A percentile compares a stretch with the other conserved stretches of the same genome.
Evolutionary conservation across 2,329 filamentous ascomycete species (phyloP).

Genomic region (Blumeria graminis): DNA sequence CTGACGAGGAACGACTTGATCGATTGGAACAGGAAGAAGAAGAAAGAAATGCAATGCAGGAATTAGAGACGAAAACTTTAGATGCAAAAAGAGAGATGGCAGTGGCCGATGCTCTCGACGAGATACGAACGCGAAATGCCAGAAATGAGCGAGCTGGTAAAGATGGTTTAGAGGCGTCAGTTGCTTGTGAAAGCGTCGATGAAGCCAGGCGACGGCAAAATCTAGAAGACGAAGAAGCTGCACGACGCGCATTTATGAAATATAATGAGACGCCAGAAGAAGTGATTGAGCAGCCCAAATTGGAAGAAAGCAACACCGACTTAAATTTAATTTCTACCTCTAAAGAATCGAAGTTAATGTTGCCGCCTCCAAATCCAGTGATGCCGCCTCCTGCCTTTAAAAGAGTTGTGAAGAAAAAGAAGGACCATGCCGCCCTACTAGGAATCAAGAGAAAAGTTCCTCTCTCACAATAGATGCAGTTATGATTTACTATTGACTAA

Average conservation of each 20-base stretch:
- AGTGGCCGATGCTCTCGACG: slow-evolving; percentile 83
- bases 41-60: slow-evolving; percentile 80
- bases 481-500: too few relatives aligned
- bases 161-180: slow-evolving; percentile 37
- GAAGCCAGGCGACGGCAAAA: slow-evolving; percentile 43
- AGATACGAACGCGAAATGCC: slow-evolving; percentile 81
- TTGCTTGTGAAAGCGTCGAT: slow-evolving; percentile 27
- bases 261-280: slow-evolving; percentile 15
- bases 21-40: slow-evolving; percentile 57
- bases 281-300: slow-evolving; percentile 12
- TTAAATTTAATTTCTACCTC: neutral
- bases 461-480: too few relatives aligned
- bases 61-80: slow-evolving; percentile 76
- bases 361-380: slow-evolving; percentile 11
- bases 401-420: slow-evolving; percentile 65
- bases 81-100: slow-evolving; percentile 93
- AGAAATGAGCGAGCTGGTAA: slow-evolving; percentile 53
- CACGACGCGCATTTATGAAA: slow-evolving; percentile 45
- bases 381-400: slow-evolving; percentile 45
- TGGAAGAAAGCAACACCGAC: slow-evolving; percentile 11
- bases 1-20: slow-evolving; percentile 68
- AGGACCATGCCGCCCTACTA: slow-evolving; percentile 46
- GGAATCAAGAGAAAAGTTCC: slow-evolving; percentile 62
- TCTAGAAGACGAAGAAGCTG: slow-evolving; percentile 61
- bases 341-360: neutral